Conservation (phyloP, 2,329 filamentous ascomycete species). For the Epichloe coenophiala region DNA sequence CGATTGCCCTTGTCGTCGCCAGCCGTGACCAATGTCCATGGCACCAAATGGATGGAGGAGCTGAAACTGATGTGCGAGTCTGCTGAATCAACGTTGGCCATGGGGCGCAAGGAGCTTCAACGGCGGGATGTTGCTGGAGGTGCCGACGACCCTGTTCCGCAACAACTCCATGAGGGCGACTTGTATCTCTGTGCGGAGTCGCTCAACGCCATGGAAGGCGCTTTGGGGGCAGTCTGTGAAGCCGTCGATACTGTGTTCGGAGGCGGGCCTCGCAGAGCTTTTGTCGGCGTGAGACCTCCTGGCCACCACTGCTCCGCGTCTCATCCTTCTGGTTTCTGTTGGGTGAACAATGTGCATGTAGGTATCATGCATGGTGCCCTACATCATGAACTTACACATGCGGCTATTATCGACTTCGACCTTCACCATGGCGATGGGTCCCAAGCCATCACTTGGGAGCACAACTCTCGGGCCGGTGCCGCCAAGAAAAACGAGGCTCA, state of each 20-base stretch:
- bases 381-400: constrained; percentile 77
- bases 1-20: constrained; percentile 57
- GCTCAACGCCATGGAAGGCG: constrained; percentile 74
- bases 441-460: constrained; percentile 82
- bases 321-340: constrained; percentile 91
- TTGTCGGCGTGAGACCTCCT: constrained; percentile 83
- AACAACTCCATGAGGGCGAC: constrained; percentile 72
- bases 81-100: constrained; percentile 64
- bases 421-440: constrained; percentile 93
- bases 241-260: constrained; percentile 76
- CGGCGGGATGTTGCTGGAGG: constrained; percentile 50
- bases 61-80: constrained; percentile 71
- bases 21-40: constrained; percentile 83
- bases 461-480: constrained; percentile 55
- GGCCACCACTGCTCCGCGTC: constrained; percentile 90
- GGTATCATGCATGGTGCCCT: constrained; percentile 85
- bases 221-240: constrained; percentile 84
- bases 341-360: constrained; percentile 96
- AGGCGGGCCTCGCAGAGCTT: constrained; percentile 57
- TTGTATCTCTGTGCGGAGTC: constrained; percentile 84
- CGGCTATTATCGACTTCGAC: constrained; percentile 86
- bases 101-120: constrained; percentile 64
- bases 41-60: constrained; percentile 86
- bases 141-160: constrained; percentile 28
- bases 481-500: constrained; percentile 56